These are phyloP conservation scores for Saccharomycopsis capsularis DNA, from an alignment of 805 yeast species.

Conservation along the genomic window DNA sequence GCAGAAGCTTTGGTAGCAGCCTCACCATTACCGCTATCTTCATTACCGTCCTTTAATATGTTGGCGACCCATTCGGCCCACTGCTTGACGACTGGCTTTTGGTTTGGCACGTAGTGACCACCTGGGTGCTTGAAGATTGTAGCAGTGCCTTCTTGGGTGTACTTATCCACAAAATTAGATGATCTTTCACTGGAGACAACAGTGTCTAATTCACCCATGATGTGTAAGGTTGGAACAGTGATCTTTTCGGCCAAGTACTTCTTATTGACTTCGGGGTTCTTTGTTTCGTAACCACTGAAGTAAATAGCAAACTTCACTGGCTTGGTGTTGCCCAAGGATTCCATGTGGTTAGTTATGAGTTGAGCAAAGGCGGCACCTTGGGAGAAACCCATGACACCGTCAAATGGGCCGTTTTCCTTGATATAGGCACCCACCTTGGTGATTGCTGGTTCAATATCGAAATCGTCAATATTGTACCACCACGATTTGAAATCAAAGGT, in stretches of 20 bases:
- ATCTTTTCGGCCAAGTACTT: slow-evolving; percentile 28
- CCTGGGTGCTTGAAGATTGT: slow-evolving; percentile 77
- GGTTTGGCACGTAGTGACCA: slow-evolving; percentile 93
- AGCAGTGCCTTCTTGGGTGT: slow-evolving; percentile 41
- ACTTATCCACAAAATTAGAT: slow-evolving; percentile 47
- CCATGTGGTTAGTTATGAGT: slow-evolving; percentile 55
- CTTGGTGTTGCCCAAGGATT: slow-evolving; percentile 37
- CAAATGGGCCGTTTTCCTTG: slow-evolving; percentile 68
- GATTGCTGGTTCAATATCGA: slow-evolving; percentile 34
- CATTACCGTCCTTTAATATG: slow-evolving; percentile 26
- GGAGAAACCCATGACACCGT: slow-evolving; percentile 84
- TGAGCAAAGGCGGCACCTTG: slow-evolving; percentile 93
- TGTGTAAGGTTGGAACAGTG: slow-evolving; percentile 52
- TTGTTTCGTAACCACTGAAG: slow-evolving; percentile 59
- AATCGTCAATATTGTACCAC: slow-evolving; percentile 55
- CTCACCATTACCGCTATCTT: not conserved
- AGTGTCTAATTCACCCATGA: slow-evolving; percentile 81
- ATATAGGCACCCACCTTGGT: slow-evolving; percentile 42
- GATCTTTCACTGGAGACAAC: slow-evolving; percentile 74
- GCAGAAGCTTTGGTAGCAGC: slow-evolving; percentile 23
- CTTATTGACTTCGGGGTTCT: slow-evolving; percentile 31
- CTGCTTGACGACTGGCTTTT: slow-evolving; percentile 36
- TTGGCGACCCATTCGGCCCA: slow-evolving; percentile 25
- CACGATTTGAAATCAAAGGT: slow-evolving; percentile 54
- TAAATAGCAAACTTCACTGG: slow-evolving; percentile 68